Evolutionary conservation across 2,329 filamentous ascomycete genomes (phyloP).

Genomic region (Xylariaceae sp.): DNA sequence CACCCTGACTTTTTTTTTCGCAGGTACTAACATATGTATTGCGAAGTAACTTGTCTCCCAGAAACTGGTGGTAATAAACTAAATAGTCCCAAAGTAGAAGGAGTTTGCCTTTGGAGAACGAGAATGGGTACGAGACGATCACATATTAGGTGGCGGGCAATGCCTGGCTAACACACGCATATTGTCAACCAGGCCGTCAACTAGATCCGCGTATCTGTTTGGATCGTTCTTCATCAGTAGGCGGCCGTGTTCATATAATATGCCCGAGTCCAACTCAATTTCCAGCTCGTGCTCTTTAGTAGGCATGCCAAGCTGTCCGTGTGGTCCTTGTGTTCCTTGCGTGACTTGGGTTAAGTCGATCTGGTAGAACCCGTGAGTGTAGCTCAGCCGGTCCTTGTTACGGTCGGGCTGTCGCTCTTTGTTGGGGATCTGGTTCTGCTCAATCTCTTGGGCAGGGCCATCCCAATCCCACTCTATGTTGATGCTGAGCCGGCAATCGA

Average conservation of each 20-base stretch:
- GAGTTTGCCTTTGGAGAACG: background rate
- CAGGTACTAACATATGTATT: background rate
- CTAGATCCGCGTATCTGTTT: slow-evolving; percentile 69
- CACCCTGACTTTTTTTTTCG: background rate
- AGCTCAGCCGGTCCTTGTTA: slow-evolving; percentile 89
- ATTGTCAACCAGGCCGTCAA: slow-evolving; percentile 79
- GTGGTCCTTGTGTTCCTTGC: slow-evolving; percentile 44
- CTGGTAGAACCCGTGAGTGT: slow-evolving; percentile 85
- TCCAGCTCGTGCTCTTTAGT: slow-evolving; percentile 82
- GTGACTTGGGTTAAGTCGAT: slow-evolving; percentile 93
- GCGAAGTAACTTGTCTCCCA: background rate
- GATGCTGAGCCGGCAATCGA: slow-evolving; percentile 93
- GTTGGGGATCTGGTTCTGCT: slow-evolving; percentile 45
- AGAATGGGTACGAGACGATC: slow-evolving; percentile 1
- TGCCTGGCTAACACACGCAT: slow-evolving; percentile 61
- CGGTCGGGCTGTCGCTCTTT: slow-evolving; percentile 62
- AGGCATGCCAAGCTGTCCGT: slow-evolving; percentile 47
- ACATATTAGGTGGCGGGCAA: slow-evolving; percentile 28
- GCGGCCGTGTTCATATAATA: slow-evolving; percentile 70
- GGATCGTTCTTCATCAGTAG: slow-evolving; percentile 57
- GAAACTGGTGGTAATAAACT: background rate
- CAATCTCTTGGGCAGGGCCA: slow-evolving; percentile 66
- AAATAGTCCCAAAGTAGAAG: too few species aligned
- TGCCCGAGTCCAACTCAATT: slow-evolving; percentile 70
- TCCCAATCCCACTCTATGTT: slow-evolving; percentile 92